Conservation (phyloP, 2,329 filamentous ascomycete species). For the Epichloe sibirici region DNA sequence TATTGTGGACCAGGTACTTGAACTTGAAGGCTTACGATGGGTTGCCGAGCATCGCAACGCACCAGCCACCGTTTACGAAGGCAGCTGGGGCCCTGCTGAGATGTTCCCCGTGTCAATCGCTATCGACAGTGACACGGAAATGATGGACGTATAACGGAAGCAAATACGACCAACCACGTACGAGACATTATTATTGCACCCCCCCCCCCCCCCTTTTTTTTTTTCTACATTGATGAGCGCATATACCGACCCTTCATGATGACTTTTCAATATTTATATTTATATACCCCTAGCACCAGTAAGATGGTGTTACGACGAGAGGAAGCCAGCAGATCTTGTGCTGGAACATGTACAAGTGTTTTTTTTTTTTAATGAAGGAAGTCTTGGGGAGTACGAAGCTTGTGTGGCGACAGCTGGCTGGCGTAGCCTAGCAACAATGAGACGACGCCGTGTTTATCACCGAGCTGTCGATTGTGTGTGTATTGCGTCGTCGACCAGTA, state of each 20-base stretch:
- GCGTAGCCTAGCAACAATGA: background rate
- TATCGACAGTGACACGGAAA: conserved; percentile 40
- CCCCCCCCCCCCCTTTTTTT: background rate
- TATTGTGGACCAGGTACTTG: conserved; percentile 58
- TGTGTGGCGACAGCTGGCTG: background rate
- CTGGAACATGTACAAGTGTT: conserved; percentile 14
- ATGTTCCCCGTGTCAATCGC: conserved; percentile 27
- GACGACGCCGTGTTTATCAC: background rate
- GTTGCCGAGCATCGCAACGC: conserved; percentile 64
- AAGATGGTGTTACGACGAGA: conserved; percentile 9
- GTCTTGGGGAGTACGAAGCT: background rate
- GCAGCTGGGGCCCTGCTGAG: conserved; percentile 80
- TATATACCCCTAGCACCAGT: conserved; percentile 2
- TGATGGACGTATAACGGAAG: conserved; percentile 41
- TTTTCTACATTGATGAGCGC: background rate
- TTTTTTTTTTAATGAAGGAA: conserved; percentile 6
- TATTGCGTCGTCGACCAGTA: background rate
- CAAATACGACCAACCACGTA: conserved; percentile 1
- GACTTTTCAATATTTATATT: conserved; percentile 2
- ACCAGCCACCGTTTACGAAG: conserved; percentile 90
- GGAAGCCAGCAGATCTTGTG: conserved; percentile 11
- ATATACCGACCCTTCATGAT: background rate
- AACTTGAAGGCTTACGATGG: conserved; percentile 66
- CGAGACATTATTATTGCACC: background rate
- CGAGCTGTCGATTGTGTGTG: background rate